Evolutionary conservation across 768 basidiomycete species (phyloP).

Genomic region (Mycena kentingensis): DNA sequence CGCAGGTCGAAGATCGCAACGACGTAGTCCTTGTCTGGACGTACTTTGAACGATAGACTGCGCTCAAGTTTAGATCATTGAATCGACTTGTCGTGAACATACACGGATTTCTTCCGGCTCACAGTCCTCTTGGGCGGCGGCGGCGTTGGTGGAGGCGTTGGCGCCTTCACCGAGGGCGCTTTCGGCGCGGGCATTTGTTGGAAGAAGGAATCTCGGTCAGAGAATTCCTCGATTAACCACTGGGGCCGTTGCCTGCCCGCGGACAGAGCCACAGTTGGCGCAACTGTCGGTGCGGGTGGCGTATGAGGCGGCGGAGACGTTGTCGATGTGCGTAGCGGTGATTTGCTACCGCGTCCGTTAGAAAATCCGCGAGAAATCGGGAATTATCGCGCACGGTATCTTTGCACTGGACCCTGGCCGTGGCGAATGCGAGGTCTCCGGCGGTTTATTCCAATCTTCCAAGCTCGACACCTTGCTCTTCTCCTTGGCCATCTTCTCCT

Average conservation of each 20-base stretch:
- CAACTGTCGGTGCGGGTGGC: conserved; percentile 8
- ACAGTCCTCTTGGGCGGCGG: conserved; percentile 28
- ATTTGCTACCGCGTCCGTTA: background rate
- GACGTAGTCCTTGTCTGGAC: conserved; percentile 48
- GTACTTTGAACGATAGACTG: conserved; percentile 48
- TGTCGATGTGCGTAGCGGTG: background rate
- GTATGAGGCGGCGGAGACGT: conserved; percentile 1
- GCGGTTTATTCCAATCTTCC: conserved; percentile 31
- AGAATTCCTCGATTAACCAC: conserved; percentile 17
- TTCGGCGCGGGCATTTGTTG: conserved; percentile 12
- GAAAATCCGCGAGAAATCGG: background rate
- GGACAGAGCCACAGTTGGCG: background rate
- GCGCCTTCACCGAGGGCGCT: conserved; percentile 4
- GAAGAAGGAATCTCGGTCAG: conserved; percentile 14
- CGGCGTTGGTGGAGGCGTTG: conserved; percentile 27
- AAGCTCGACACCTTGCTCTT: conserved; percentile 52
- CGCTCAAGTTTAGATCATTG: conserved; percentile 2
- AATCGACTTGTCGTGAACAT: conserved; percentile 17
- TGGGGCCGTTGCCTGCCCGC: conserved; percentile 4
- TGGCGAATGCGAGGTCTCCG: conserved; percentile 12
- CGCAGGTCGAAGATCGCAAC: conserved; percentile 53
- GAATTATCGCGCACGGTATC: conserved; percentile 3
- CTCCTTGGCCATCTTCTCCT: conserved; percentile 41
- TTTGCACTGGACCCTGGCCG: conserved; percentile 15
- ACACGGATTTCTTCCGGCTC: conserved; percentile 47